These are phyloP conservation scores for Carex myosuroides DNA, from an alignment of 176 grass and related monocot species.

Conservation along the genomic window DNA sequence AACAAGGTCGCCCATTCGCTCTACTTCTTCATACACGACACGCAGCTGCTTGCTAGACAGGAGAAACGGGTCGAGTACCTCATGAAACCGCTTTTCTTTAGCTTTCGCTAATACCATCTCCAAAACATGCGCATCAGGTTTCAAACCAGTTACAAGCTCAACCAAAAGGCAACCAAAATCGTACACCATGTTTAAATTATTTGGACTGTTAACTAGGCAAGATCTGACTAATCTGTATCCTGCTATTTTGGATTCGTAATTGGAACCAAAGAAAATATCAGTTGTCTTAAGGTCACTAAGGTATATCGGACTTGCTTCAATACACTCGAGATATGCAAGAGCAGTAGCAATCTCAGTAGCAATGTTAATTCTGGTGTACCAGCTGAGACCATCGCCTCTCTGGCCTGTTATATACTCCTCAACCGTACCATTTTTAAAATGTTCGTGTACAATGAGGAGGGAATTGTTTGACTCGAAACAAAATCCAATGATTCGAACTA, in stretches of 20 bases:
- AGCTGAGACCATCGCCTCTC: conserved; percentile 46
- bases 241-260: conserved; percentile 61
- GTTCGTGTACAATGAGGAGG: conserved; percentile 77
- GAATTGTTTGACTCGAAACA: conserved; percentile 51
- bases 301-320: conserved; percentile 38
- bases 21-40: conserved; percentile 48
- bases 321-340: conserved; percentile 70
- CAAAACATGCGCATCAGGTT: conserved; percentile 34
- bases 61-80: conserved; percentile 70
- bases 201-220: conserved; percentile 19
- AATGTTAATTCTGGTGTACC: conserved; percentile 71
- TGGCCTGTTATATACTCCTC: conserved; percentile 58
- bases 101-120: conserved; percentile 61
- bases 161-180: conserved; percentile 69
- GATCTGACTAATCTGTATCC: conserved; percentile 46
- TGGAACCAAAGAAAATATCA: conserved; percentile 58
- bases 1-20: conserved; percentile 57
- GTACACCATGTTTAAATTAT: conserved; percentile 48
- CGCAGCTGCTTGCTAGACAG: conserved; percentile 58
- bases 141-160: conserved; percentile 60
- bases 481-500: conserved; percentile 74
- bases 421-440: conserved; percentile 62
- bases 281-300: conserved; percentile 60
- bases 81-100: conserved; percentile 50
- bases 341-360: conserved; percentile 68